Evolutionary conservation across 164 flowering plant genomes (phyloP).

Genomic region (Pachysandra terminalis): DNA sequence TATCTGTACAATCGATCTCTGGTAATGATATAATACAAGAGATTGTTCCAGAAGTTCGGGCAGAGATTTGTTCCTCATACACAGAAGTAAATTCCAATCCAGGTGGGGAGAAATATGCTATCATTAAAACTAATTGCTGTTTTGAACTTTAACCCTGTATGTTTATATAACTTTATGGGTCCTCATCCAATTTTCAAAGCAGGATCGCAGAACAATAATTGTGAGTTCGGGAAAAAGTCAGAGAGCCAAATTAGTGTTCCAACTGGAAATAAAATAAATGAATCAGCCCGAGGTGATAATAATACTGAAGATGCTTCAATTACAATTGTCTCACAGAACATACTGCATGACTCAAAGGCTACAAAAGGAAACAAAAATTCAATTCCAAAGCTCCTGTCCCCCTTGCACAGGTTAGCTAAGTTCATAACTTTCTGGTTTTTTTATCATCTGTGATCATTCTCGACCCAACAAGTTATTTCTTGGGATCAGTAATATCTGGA

Average conservation of each 20-base stretch:
- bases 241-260: conserved; percentile 10
- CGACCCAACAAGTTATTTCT: background rate
- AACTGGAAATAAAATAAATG: conserved; percentile 7
- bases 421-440: background rate
- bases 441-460: background rate
- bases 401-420: conserved; percentile 30
- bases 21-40: conserved; percentile 16
- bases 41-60: conserved; percentile 24
- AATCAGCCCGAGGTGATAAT: conserved; percentile 17
- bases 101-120: conserved; percentile 19
- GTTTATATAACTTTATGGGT: conserved; percentile 7
- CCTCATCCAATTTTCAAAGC: conserved; percentile 10
- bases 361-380: conserved; percentile 18
- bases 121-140: conserved; percentile 7
- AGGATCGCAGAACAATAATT: conserved; percentile 12
- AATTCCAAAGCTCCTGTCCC: conserved; percentile 14
- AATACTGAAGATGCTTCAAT: conserved; percentile 17
- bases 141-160: conserved; percentile 17
- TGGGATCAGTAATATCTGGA: background rate
- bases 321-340: conserved; percentile 14
- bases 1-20: conserved; percentile 19
- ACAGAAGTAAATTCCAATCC: conserved; percentile 13
- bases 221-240: conserved; percentile 13
- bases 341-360: conserved; percentile 5
- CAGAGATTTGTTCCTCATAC: conserved; percentile 17